Evolutionary conservation across 352 stramenopile species (phyloP).

Genomic region (Globisporangium cystogenes): DNA sequence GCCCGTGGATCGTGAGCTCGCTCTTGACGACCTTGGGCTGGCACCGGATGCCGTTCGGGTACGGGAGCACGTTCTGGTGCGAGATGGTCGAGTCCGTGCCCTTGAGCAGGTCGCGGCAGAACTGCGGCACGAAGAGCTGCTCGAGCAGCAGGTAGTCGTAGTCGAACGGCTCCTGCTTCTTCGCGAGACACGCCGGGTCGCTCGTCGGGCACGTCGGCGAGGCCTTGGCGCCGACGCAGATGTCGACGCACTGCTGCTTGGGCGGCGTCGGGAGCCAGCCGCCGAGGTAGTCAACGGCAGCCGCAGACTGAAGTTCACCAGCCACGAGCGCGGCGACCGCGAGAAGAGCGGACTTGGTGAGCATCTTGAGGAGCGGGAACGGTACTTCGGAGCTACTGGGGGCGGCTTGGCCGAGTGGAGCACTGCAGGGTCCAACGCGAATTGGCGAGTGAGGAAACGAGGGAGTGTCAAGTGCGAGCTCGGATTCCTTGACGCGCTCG

Average conservation of each 20-base stretch:
- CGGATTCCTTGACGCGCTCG: no score
- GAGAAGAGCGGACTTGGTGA: slow-evolving; percentile 12
- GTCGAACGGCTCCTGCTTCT: slow-evolving; percentile 57
- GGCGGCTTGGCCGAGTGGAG: no score
- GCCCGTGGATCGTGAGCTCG: slow-evolving; percentile 67
- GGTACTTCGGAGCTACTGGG: no score
- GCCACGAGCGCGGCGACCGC: neutral
- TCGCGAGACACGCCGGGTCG: slow-evolving; percentile 42
- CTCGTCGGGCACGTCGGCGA: slow-evolving; percentile 45
- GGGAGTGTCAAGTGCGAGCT: no score
- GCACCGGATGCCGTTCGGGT: slow-evolving; percentile 51
- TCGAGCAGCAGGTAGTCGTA: slow-evolving; percentile 77
- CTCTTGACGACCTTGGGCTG: slow-evolving; percentile 24
- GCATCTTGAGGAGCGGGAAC: no score
- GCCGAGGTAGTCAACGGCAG: slow-evolving; percentile 48
- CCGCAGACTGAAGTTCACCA: neutral
- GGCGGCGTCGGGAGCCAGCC: slow-evolving; percentile 39
- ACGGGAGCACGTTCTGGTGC: slow-evolving; percentile 72
- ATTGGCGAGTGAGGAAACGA: neutral
- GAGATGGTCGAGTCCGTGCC: slow-evolving; percentile 73
- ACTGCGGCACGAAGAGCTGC: slow-evolving; percentile 77
- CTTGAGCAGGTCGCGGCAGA: slow-evolving; percentile 66
- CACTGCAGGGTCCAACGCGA: no score
- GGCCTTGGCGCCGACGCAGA: slow-evolving; percentile 55
- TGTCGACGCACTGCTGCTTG: slow-evolving; percentile 59